Percentiles rank a stretch among this genome's conserved stretches.
phyloP scores from a whole-genome alignment of 805 yeast species.

The Kodamaea hsintzibuensis region DNA sequence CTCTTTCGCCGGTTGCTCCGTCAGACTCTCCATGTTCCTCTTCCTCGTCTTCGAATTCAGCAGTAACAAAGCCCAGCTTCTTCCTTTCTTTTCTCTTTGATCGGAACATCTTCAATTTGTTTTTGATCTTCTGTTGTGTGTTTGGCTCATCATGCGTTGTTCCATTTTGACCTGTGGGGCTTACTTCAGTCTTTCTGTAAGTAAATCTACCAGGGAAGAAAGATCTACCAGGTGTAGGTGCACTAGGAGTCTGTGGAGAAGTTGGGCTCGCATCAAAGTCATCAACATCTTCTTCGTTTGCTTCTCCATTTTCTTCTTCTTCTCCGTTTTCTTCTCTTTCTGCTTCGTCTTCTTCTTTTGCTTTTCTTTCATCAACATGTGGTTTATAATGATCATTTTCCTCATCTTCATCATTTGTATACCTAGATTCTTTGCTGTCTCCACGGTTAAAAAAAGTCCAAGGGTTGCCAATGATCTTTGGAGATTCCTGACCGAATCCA shows the following conservation, averaged over 20 bases:
- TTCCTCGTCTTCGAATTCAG: conserved; percentile 20
- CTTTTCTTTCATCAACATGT: background rate
- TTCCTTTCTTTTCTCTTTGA: conserved; percentile 25
- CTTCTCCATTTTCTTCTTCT: conserved; percentile 2
- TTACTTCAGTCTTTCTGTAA: background rate
- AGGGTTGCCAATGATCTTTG: conserved; percentile 32
- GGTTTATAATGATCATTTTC: conserved; percentile 16
- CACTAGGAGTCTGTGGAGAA: background rate
- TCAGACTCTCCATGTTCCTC: conserved; percentile 18
- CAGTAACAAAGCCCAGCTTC: conserved; percentile 14
- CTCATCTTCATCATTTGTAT: conserved; percentile 27
- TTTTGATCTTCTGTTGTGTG: conserved; percentile 21
- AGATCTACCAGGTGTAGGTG: conserved; percentile 6
- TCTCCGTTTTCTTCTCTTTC: background rate
- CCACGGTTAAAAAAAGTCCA: conserved; percentile 30
- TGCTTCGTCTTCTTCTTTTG: background rate
- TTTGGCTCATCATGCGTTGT: conserved; percentile 13
- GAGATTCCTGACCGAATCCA: conserved; percentile 18
- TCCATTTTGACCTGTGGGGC: conserved; percentile 6
- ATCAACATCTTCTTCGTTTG: background rate
- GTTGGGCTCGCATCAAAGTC: background rate
- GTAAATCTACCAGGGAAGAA: conserved; percentile 12
- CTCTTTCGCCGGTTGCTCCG: conserved; percentile 37
- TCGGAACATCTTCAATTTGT: conserved; percentile 26
- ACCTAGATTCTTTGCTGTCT: conserved; percentile 37